Base-by-base conservation (phyloP, 805 yeast genomes). In the Helenozyma rhizophorensis region DNA sequence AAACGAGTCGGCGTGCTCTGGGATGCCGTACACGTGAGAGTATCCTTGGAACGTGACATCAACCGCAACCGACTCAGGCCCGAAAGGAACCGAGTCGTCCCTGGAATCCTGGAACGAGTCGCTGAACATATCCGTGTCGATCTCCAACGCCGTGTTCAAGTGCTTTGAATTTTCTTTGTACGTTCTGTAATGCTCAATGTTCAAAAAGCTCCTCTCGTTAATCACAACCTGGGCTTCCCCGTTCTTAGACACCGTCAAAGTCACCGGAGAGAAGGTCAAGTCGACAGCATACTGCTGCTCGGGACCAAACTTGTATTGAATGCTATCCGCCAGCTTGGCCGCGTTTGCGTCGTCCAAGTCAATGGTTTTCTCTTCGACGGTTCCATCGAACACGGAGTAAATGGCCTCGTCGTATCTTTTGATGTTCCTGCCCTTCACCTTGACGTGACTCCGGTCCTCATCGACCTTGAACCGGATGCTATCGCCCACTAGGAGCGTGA, bases 1-100 rank as follows among this genome's bases (percentile, higher is more conserved):
- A 30, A 93, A 60, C 1, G 82, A 65, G 46, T 86, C 95, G 0
- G 97, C 90, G 51, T 93, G 98, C 57, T 93, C 98, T 0, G 98
- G 97, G 27, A 93, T 83, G n/a, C 99, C 99, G 55, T 76, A 93
- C 1, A 86, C 83, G 48, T 81, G 70, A 4, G 65, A 54, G 45
- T 69, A 80, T 1, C 76, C 79, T 3, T 59, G 51, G 43, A 93
- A 80, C 0, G 76, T 60, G 38, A 87, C 71, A 54, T 93, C 99
- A 18, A 84, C 43, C 0, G 82, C 96, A 16, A 93, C 69, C 0
- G 96, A 76, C 56, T 93, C 97, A 0, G 98, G 97, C 0, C 95
- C 95, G 24, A 83, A 60, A 6, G 88, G 86, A 9, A 83, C 43
- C 3, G 68, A 60, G 54, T 93, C 98, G 3, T 48, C 56, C 22